Conservation (phyloP, 805 yeast species). For the Starmerella khaoyaiensis region DNA sequence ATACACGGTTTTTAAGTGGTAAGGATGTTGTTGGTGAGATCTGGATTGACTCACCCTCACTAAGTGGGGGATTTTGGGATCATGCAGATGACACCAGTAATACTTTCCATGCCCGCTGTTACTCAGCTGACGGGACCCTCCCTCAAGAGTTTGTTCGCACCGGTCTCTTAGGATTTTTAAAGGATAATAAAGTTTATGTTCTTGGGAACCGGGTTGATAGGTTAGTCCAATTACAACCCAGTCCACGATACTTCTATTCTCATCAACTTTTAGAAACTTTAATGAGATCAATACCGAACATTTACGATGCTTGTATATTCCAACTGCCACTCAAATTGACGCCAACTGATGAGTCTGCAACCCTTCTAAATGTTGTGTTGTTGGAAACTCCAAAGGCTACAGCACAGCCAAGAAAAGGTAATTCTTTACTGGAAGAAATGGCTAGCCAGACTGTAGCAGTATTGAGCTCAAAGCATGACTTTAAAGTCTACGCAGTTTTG, state of each 20-base stretch:
- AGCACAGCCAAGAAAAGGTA: slow-evolving; percentile 31
- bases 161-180: slow-evolving; percentile 78
- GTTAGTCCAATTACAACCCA: slow-evolving; percentile 30
- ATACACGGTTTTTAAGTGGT: slow-evolving; percentile 59
- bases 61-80: slow-evolving; percentile 84
- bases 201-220: slow-evolving; percentile 87
- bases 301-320: slow-evolving; percentile 84
- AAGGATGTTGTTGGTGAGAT: slow-evolving; percentile 84
- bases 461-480: slow-evolving; percentile 47
- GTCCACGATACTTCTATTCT: slow-evolving; percentile 57
- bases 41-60: slow-evolving; percentile 90
- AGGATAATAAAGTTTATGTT: slow-evolving; percentile 75
- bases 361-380: slow-evolving; percentile 61
- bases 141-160: slow-evolving; percentile 79
- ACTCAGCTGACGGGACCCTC: slow-evolving; percentile 54
- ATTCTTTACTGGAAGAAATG: slow-evolving; percentile 39
- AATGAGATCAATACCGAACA: slow-evolving; percentile 65
- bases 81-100: slow-evolving; percentile 51
- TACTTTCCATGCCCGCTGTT: slow-evolving; percentile 71
- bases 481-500: slow-evolving; percentile 68
- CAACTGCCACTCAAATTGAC: slow-evolving; percentile 48
- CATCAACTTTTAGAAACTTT: slow-evolving; percentile 77
- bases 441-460: slow-evolving; percentile 36
- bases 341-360: slow-evolving; percentile 40
- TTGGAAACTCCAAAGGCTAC: slow-evolving; percentile 53